A percentile compares a stretch with the other conserved stretches of the same genome.
Conservation (phyloP, 495 filamentous ascomycete species). For the Penicillium diatomitis region DNA sequence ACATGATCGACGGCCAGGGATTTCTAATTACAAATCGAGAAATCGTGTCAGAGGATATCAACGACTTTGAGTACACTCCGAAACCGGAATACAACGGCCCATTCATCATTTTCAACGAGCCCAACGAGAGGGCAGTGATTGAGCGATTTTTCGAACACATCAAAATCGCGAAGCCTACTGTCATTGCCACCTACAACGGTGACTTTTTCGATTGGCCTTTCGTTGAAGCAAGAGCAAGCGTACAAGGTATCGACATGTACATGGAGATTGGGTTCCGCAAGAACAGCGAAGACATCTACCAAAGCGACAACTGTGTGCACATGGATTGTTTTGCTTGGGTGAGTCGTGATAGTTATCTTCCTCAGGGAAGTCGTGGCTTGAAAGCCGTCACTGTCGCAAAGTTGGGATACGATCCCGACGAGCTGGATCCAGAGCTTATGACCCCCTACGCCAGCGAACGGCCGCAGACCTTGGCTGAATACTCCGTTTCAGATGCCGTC, state of each 20-base stretch:
- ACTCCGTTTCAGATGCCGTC: slow-evolving; percentile 97
- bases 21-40: slow-evolving; percentile 98
- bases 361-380: slow-evolving; percentile 92
- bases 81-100: slow-evolving; percentile 91
- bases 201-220: slow-evolving; percentile 99
- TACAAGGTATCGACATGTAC: slow-evolving; percentile 99
- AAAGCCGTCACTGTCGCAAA: slow-evolving; percentile 98
- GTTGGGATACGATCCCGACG: slow-evolving; percentile 95
- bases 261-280: slow-evolving; percentile 93
- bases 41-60: slow-evolving; percentile 95
- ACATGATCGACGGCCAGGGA: slow-evolving; percentile 99
- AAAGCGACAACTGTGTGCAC: slow-evolving; percentile 88
- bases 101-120: slow-evolving; percentile 97
- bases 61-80: slow-evolving; percentile 96
- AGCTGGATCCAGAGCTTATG: slow-evolving; percentile 97
- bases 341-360: slow-evolving; percentile 95
- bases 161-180: slow-evolving; percentile 87
- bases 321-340: slow-evolving; percentile 99
- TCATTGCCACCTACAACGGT: slow-evolving; percentile 99
- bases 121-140: slow-evolving; percentile 77
- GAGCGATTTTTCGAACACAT: slow-evolving; percentile 94
- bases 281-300: slow-evolving; percentile 91
- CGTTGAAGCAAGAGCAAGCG: slow-evolving; percentile 84
- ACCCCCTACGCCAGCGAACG: slow-evolving; percentile 85
- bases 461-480: slow-evolving; percentile 90